These are phyloP conservation scores for Sporothrix sp. DNA, from an alignment of 2,329 filamentous ascomycete genomes.

Conservation along the genomic window DNA sequence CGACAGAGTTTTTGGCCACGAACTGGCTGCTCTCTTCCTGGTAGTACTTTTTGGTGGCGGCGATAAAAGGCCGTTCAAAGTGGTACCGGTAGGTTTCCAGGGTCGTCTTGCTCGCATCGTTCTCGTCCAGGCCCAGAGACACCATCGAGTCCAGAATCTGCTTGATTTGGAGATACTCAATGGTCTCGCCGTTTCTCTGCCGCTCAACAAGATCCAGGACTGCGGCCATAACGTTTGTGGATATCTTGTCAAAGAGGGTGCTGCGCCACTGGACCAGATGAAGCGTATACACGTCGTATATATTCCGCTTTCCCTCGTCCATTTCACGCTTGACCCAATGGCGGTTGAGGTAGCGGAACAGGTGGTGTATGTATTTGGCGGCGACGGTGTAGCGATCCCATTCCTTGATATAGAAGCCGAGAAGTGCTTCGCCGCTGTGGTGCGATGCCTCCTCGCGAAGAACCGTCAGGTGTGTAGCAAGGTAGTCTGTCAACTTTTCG, in stretches of 20 bases:
- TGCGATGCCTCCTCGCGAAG: slow-evolving; percentile 64
- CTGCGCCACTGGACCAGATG: slow-evolving; percentile 93
- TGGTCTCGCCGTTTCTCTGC: slow-evolving; percentile 93
- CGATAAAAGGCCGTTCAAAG: slow-evolving; percentile 88
- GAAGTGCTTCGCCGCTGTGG: slow-evolving; percentile 80
- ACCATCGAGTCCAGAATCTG: slow-evolving; percentile 95
- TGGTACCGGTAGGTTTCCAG: slow-evolving; percentile 88
- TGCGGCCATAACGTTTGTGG: slow-evolving; percentile 84
- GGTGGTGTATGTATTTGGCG: slow-evolving; percentile 93
- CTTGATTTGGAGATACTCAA: slow-evolving; percentile 95
- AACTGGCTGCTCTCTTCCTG: slow-evolving; percentile 88
- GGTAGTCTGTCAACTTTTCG: slow-evolving; percentile 78
- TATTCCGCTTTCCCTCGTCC: slow-evolving; percentile 96
- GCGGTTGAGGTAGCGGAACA: slow-evolving; percentile 91
- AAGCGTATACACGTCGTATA: slow-evolving; percentile 95
- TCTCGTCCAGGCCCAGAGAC: slow-evolving; percentile 85
- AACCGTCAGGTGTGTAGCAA: slow-evolving; percentile 63
- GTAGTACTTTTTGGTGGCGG: slow-evolving; percentile 78
- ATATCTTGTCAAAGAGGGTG: slow-evolving; percentile 77
- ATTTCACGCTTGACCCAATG: slow-evolving; percentile 99
- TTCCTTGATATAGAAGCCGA: slow-evolving; percentile 90
- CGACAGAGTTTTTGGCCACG: slow-evolving; percentile 90
- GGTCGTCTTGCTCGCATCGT: slow-evolving; percentile 85
- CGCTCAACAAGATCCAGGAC: slow-evolving; percentile 94
- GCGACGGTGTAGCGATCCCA: slow-evolving; percentile 94